Base-by-base conservation (phyloP, 2,329 filamentous ascomycete genomes). In the Fusarium bactridioides region DNA sequence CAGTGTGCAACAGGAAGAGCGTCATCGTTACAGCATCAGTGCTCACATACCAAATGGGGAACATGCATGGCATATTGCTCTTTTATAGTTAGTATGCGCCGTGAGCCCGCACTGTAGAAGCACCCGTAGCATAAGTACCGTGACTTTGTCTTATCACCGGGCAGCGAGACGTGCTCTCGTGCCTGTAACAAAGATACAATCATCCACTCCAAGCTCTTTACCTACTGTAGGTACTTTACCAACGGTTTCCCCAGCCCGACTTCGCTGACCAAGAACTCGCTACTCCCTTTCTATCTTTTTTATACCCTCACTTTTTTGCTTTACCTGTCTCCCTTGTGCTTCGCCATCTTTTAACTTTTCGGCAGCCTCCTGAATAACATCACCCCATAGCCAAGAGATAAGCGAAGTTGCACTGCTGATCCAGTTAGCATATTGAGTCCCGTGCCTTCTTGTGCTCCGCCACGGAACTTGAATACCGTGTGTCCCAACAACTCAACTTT, bases 141-240 rank as follows among this genome's bases (percentile, higher is more conserved):
- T 18, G 77, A 77, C 75, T 45, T 33, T 43, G 45, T 55, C 57
- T 67, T 77, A 76, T 77, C 75, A 54, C 61, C 53, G 56, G 56
- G 48, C 64, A 38, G 61, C 48, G 55, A 59, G 53, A 70, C 61
- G 50, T 76, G 70, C 73, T 74, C 75, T 73, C 74, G 75, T 75
- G 74, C 67, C 63, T 77, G 59, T 53, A 74, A 77, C 74, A 74
- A 77, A 69, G 72, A 68, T 65, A 65, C 70, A 54, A 37, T 58
- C 59, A 33, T 67, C 55, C 64, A 70, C 68, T 45, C 43, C 43
- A 45, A 19, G 25, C 44, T 64, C 55, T 64, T 69, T 25, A n/a
- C n/a, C n/a, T n/a, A 45, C 44, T 45, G 44, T 25, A 25, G 25
- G 25, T 59, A 65, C 57, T 62, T 70, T 60, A 67, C 74, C 59